Evolutionary conservation across 202 grass and related monocot genomes (phyloP).

Genomic region (Setaria italica): DNA sequence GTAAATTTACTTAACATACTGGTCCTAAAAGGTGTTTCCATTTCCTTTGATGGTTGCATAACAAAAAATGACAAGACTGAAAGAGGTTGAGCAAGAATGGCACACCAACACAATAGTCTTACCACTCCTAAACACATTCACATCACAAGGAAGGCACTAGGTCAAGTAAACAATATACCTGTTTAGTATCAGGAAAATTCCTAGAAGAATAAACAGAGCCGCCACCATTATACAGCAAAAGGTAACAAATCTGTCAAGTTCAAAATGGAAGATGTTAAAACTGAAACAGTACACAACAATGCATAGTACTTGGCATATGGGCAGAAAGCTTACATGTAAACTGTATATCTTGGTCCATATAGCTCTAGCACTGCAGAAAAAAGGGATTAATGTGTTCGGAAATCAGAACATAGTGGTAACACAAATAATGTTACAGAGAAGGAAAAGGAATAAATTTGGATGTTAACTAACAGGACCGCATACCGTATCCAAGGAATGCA

Average conservation of each 20-base stretch:
- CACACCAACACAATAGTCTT: neutral
- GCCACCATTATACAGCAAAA: conserved; percentile 77
- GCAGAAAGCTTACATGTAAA: conserved; percentile 72
- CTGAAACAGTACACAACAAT: neutral
- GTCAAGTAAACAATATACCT: conserved; percentile 62
- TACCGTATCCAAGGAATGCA: conserved; percentile 87
- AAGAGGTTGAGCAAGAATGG: conserved; percentile 4
- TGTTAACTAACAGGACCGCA: conserved; percentile 27
- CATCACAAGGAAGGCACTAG: neutral
- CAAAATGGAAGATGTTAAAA: conserved; percentile 41
- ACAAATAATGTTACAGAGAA: neutral
- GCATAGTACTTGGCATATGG: conserved; percentile 14
- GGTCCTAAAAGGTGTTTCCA: neutral
- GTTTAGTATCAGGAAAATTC: conserved; percentile 71
- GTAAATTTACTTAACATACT: neutral
- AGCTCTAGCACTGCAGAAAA: conserved; percentile 63
- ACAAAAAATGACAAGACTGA: conserved; percentile 14
- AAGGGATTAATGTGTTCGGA: neutral
- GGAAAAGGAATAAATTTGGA: neutral
- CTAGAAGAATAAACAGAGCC: conserved; percentile 77
- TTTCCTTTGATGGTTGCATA: conserved; percentile 41
- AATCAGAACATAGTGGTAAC: conserved; percentile 12
- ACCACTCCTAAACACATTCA: conserved; percentile 10
- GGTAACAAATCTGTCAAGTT: conserved; percentile 74
- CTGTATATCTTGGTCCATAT: conserved; percentile 69